A percentile compares a stretch with the other conserved stretches of the same genome.
Evolutionary conservation across 805 yeast genomes (phyloP).

Genomic region (Vanderwaltozyma tropicalis): DNA sequence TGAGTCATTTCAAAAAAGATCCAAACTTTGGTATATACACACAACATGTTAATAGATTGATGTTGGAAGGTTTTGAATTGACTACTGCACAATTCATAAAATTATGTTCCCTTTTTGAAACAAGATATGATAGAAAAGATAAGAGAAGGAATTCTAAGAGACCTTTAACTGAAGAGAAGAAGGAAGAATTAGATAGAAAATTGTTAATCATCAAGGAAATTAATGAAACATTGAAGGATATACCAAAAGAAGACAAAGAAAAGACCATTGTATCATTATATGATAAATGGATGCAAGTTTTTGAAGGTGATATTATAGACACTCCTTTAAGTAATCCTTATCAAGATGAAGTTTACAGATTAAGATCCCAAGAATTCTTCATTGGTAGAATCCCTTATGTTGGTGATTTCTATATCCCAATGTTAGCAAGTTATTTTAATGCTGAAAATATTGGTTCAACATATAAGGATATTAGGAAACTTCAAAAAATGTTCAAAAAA

Average conservation of each 20-base stretch:
- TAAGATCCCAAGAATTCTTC: conserved; percentile 25
- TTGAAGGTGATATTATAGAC: conserved; percentile 18
- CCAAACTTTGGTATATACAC: conserved; percentile 21
- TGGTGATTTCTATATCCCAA: conserved; percentile 27
- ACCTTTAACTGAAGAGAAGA: conserved; percentile 14
- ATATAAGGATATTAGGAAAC: conserved; percentile 8
- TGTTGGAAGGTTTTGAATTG: conserved; percentile 17
- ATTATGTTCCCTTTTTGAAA: conserved; percentile 17
- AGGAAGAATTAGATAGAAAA: conserved; percentile 17
- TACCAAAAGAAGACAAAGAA: conserved; percentile 9
- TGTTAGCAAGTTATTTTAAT: conserved; percentile 9
- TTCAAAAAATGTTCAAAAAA: conserved; percentile 7
- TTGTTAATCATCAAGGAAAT: conserved; percentile 13
- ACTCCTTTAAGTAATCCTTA: conserved; percentile 24
- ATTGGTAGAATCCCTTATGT: conserved; percentile 23
- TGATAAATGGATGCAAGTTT: conserved; percentile 19
- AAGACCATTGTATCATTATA: conserved; percentile 9
- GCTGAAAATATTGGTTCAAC: neutral
- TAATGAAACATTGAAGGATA: conserved; percentile 9
- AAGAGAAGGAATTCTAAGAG: conserved; percentile 17
- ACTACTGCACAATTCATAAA: conserved; percentile 16
- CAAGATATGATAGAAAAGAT: conserved; percentile 17
- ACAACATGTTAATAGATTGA: conserved; percentile 18
- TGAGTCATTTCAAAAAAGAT: conserved; percentile 21
- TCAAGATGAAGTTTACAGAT: conserved; percentile 17